These are phyloP conservation scores for Pythium dissimile DNA, from an alignment of 352 stramenopile species.

Conservation along the genomic window DNA sequence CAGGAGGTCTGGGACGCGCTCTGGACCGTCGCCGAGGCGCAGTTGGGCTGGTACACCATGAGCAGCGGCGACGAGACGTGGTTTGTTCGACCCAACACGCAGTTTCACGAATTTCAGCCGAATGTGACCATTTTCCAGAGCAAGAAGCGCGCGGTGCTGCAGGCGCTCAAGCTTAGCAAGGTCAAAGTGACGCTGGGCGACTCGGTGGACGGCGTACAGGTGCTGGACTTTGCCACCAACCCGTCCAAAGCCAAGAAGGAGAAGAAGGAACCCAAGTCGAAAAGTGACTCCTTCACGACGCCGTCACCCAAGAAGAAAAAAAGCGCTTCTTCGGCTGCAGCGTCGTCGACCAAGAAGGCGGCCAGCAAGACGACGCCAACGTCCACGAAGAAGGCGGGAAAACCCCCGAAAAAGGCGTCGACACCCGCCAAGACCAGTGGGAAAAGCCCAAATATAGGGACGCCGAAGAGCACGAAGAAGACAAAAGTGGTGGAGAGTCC, in stretches of 20 bases:
- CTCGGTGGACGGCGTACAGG: slow-evolving; percentile 57
- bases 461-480: slow-evolving; percentile 28
- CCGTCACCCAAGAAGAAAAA: slow-evolving; percentile 20
- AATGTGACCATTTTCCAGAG: slow-evolving; percentile 83
- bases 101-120: slow-evolving; percentile 62
- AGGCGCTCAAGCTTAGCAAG: slow-evolving; percentile 50
- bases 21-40: slow-evolving; percentile 52
- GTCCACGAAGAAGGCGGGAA: slow-evolving; percentile 22
- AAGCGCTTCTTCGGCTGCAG: neutral
- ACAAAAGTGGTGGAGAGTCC: slow-evolving; percentile 22
- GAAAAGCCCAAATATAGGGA: slow-evolving; percentile 19
- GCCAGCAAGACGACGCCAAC: slow-evolving; percentile 8
- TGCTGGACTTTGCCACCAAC: slow-evolving; percentile 46
- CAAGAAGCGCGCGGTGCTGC: slow-evolving; percentile 68
- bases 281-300: slow-evolving; percentile 16
- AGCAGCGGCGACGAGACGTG: slow-evolving; percentile 59
- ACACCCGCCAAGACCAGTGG: slow-evolving; percentile 18
- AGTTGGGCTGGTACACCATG: slow-evolving; percentile 79
- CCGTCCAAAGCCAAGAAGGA: slow-evolving; percentile 15
- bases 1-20: slow-evolving; percentile 55
- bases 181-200: slow-evolving; percentile 61
- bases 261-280: slow-evolving; percentile 12
- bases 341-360: slow-evolving; percentile 7
- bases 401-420: slow-evolving; percentile 1
- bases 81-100: slow-evolving; percentile 71